phyloP scores from a whole-genome alignment of 2,329 filamentous ascomycete species.

The Xylariaceae sp. region DNA sequence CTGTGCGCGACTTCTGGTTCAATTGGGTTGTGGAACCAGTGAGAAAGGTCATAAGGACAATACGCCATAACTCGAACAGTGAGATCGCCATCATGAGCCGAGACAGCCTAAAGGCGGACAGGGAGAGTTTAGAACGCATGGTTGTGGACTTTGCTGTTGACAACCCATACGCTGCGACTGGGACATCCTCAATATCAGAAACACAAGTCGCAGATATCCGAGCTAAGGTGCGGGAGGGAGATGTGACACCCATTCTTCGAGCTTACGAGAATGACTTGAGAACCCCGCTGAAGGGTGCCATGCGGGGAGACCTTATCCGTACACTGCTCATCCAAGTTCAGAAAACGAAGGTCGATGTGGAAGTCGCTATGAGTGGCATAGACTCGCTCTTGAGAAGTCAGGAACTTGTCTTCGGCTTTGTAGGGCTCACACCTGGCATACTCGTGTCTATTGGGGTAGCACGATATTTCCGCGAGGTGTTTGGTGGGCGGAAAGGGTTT shows the following conservation, averaged over 20 bases:
- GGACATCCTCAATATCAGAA: constrained; percentile 62
- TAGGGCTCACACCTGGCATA: constrained; percentile 91
- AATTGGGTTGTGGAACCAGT: constrained; percentile 95
- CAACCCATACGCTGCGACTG: constrained; percentile 68
- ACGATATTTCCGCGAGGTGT: constrained; percentile 71
- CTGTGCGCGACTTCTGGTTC: constrained; percentile 86
- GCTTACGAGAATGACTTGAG: constrained; percentile 91
- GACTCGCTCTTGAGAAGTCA: constrained; percentile 94
- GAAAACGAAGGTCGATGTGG: constrained; percentile 98
- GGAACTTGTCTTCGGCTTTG: constrained; percentile 96
- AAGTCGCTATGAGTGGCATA: constrained; percentile 94
- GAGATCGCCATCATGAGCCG: constrained; percentile 98
- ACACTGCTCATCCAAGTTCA: constrained; percentile 95
- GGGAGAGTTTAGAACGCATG: constrained; percentile 94
- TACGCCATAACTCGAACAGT: constrained; percentile 88
- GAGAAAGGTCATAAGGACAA: constrained; percentile 84
- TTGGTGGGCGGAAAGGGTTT: constrained; percentile 74
- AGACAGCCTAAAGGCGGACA: constrained; percentile 86
- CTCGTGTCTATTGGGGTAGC: constrained; percentile 78
- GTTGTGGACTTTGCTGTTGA: constrained; percentile 94
- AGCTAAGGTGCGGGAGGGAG: constrained; percentile 83
- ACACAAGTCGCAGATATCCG: constrained; percentile 76
- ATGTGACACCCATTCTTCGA: constrained; percentile 87
- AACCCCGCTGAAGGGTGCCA: constrained; percentile 78
- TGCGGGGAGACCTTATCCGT: constrained; percentile 85